Conservation (phyloP, 108 stramenopile species). For the Cyclotella atomus region DNA sequence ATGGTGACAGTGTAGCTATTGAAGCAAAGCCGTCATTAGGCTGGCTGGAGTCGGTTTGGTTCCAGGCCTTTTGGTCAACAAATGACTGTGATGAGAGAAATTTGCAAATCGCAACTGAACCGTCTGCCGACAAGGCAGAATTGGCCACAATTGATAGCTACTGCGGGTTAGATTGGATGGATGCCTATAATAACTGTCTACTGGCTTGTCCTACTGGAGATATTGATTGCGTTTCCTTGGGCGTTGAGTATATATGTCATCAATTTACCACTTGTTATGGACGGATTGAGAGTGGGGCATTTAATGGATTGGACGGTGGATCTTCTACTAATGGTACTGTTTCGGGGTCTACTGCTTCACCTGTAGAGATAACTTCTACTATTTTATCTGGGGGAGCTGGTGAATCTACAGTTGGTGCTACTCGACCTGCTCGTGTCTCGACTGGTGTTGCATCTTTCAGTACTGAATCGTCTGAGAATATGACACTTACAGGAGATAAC, state of each 20-base stretch:
- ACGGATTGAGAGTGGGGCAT: conserved; percentile 5
- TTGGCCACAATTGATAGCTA: neutral
- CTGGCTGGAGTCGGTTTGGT: neutral
- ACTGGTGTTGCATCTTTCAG: too few species aligned
- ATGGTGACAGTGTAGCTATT: neutral
- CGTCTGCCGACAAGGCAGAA: neutral
- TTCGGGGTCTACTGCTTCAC: neutral
- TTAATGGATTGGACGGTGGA: neutral
- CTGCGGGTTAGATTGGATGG: neutral
- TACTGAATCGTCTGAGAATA: too few species aligned
- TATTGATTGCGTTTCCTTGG: neutral
- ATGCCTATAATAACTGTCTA: neutral
- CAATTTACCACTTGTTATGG: conserved; percentile 3
- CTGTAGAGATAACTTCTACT: too few species aligned
- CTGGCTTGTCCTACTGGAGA: conserved; percentile 1
- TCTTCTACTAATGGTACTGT: neutral
- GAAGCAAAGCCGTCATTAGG: neutral
- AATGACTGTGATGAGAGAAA: neutral
- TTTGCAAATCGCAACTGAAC: neutral
- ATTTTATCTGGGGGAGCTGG: too few species aligned
- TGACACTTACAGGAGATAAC: too few species aligned
- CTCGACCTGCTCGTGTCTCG: too few species aligned
- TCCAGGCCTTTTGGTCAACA: neutral
- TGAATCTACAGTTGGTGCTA: too few species aligned
- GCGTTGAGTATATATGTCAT: neutral